These are phyloP conservation scores for Saitozyma sp. DNA, from an alignment of 768 basidiomycete genomes.

Conservation along the genomic window DNA sequence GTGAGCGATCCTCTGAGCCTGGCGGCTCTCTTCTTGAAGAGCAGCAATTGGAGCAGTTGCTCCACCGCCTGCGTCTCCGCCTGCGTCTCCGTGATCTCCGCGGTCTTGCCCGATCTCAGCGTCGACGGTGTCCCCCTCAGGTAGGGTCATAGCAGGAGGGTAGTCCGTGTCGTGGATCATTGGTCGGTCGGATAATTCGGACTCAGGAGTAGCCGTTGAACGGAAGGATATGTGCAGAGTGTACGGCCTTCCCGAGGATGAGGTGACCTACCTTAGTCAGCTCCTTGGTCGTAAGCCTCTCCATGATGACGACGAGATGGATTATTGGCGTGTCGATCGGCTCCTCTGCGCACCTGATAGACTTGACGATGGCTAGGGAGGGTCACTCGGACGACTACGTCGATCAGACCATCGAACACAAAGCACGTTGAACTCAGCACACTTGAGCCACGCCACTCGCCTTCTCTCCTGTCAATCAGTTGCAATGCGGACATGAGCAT, in stretches of 20 bases:
- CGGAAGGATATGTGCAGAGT: conserved; percentile 30
- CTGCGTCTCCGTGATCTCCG: background rate
- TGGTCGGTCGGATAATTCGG: background rate
- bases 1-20: background rate
- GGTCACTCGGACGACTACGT: conserved; percentile 5
- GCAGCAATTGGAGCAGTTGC: background rate
- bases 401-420: conserved; percentile 1
- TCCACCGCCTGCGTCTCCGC: background rate
- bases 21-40: background rate
- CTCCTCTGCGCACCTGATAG: conserved; percentile 27
- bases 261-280: conserved; percentile 27
- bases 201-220: background rate
- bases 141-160: background rate
- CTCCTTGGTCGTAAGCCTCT: background rate
- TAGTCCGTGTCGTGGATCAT: background rate
- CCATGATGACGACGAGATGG: background rate
- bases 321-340: background rate
- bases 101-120: background rate
- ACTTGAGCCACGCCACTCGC: conserved; percentile 11
- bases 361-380: conserved; percentile 17
- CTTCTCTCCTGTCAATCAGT: conserved; percentile 40
- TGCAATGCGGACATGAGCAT: conserved; percentile 44
- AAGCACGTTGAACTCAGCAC: background rate
- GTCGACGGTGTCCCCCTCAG: background rate
- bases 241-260: conserved; percentile 37